A percentile compares a stretch with the other conserved stretches of the same genome.
phyloP scores from a whole-genome alignment of 768 basidiomycete genomes.

The Boletales sp. region DNA sequence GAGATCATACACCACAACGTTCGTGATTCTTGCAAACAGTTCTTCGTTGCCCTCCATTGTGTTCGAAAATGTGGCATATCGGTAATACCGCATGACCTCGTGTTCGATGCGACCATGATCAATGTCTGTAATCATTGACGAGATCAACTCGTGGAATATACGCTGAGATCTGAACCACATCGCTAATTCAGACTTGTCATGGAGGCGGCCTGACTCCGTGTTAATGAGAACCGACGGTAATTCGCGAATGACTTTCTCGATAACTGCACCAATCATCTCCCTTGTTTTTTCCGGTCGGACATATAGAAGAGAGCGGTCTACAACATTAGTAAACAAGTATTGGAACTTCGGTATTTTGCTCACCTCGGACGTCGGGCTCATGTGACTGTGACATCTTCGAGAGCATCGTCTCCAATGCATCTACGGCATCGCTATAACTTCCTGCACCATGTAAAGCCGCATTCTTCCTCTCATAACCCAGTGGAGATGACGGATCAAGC shows the following conservation, averaged over 20 bases:
- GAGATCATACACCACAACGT: conserved; percentile 1
- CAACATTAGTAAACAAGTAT: too few species aligned
- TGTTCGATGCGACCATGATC: neutral
- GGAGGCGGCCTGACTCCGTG: neutral
- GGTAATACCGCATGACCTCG: neutral
- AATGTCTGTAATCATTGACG: neutral
- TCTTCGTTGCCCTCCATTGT: conserved; percentile 5
- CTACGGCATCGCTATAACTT: too few species aligned
- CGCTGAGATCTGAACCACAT: neutral
- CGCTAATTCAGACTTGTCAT: neutral
- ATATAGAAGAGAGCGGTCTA: too few species aligned
- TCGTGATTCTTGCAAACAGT: neutral
- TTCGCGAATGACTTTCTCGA: neutral
- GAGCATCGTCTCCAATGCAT: too few species aligned
- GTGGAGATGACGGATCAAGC: too few species aligned
- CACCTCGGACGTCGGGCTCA: too few species aligned
- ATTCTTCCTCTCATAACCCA: too few species aligned
- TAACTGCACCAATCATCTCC: neutral
- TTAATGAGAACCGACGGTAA: neutral
- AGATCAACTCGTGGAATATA: neutral
- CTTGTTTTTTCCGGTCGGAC: neutral
- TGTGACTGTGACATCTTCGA: too few species aligned
- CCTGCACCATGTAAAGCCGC: too few species aligned
- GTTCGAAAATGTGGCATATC: conserved; percentile 5
- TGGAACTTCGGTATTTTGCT: too few species aligned